These are phyloP conservation scores for Shiraia bambusicola DNA, from an alignment of 2,329 filamentous ascomycete genomes.

Conservation along the genomic window DNA sequence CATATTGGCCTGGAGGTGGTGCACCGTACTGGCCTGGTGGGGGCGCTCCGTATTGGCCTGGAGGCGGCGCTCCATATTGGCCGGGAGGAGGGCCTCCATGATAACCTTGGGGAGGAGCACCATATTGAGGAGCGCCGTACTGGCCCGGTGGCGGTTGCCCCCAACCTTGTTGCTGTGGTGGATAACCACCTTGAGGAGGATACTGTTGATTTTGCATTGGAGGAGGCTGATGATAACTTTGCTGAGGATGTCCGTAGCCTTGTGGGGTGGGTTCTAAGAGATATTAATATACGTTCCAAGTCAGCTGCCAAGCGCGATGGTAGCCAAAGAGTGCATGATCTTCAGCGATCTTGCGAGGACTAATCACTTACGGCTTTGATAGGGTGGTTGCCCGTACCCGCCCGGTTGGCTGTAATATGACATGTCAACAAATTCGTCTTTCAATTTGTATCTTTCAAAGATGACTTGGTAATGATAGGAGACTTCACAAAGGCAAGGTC, in stretches of 20 bases:
- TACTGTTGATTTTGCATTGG: conserved; percentile 37
- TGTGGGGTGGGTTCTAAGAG: conserved; percentile 28
- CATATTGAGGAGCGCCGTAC: conserved; percentile 33
- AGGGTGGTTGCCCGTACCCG: conserved; percentile 30
- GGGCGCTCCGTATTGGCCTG: conserved; percentile 1
- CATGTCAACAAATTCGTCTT: conserved; percentile 12
- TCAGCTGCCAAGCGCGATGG: conserved; percentile 19
- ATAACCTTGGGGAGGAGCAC: conserved; percentile 32
- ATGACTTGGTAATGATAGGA: too few relatives aligned
- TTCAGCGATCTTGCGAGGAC: conserved; percentile 6
- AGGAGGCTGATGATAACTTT: conserved; percentile 35
- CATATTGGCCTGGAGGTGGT: conserved; percentile 27
- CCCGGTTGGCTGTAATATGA: conserved; percentile 34
- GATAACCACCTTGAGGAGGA: conserved; percentile 32
- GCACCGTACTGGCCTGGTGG: conserved; percentile 22
- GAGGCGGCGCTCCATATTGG: conserved; percentile 27
- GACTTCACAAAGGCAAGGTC: too few relatives aligned
- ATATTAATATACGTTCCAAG: conserved; percentile 23
- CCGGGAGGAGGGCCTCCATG: conserved; percentile 24
- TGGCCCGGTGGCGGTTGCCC: conserved; percentile 24
- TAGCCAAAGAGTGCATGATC: conserved; percentile 9
- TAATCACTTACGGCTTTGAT: conserved; percentile 34
- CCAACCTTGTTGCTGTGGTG: conserved; percentile 34
- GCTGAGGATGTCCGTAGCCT: conserved; percentile 28
- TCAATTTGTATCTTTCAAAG: not conserved